phyloP scores from a whole-genome alignment of 1,284 basidiomycete species.

The Kalmanozyma brasiliensis region DNA sequence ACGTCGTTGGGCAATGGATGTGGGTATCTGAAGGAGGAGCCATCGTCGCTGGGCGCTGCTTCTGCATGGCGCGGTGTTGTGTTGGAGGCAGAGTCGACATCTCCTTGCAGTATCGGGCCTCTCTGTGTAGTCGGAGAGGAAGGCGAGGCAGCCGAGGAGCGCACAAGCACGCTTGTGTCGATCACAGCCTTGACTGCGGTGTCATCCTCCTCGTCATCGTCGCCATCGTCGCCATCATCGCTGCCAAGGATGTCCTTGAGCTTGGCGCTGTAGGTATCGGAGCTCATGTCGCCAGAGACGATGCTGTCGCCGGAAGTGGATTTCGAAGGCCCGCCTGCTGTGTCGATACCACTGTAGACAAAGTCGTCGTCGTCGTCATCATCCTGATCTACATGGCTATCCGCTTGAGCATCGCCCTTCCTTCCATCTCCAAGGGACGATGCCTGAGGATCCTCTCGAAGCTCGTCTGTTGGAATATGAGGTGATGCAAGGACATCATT shows the following conservation, averaged over 20 bases:
- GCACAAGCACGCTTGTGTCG: not conserved
- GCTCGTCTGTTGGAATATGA: not conserved
- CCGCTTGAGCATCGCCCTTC: not conserved
- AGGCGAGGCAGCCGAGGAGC: not conserved
- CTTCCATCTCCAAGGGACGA: not conserved
- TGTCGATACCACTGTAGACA: constrained; percentile 77
- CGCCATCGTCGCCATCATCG: constrained; percentile 43
- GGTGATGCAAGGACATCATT: constrained; percentile 30
- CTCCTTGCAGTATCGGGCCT: not conserved
- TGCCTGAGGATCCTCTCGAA: constrained; percentile 4
- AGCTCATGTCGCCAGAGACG: constrained; percentile 27
- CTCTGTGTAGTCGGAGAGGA: constrained; percentile 27
- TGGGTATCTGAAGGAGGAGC: constrained; percentile 36
- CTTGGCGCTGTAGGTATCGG: constrained; percentile 46
- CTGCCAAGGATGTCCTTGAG: constrained; percentile 56
- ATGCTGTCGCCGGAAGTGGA: constrained; percentile 24
- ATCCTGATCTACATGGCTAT: constrained; percentile 65
- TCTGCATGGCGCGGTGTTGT: constrained; percentile 13
- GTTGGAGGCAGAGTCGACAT: constrained; percentile 20
- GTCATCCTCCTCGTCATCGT: not conserved
- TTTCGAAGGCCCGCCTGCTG: constrained; percentile 3
- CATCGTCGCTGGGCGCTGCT: constrained; percentile 23
- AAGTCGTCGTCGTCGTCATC: constrained; percentile 75
- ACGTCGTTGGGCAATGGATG: constrained; percentile 29
- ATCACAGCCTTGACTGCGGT: not conserved